A percentile compares a stretch with the other conserved stretches of the same genome.
phyloP scores from a whole-genome alignment of 2,329 filamentous ascomycete genomes.

The Trichoderma simmonsii region DNA sequence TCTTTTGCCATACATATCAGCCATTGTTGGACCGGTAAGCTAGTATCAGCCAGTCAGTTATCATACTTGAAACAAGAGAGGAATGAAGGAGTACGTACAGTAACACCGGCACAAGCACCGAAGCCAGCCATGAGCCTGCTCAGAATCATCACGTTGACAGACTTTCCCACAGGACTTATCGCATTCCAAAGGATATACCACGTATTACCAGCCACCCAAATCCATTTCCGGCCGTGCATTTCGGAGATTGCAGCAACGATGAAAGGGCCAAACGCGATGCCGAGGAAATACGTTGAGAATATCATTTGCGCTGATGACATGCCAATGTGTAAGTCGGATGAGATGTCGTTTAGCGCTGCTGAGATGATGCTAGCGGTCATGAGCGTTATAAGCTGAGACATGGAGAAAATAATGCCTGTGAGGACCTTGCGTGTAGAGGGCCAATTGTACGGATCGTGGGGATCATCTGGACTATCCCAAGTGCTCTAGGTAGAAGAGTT shows the following conservation, averaged over 20 bases:
- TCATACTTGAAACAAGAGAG: accelerated
- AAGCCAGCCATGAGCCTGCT: conserved; percentile 25
- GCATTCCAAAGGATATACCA: conserved; percentile 39
- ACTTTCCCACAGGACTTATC: conserved; percentile 32
- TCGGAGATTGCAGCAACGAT: conserved; percentile 34
- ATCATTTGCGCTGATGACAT: conserved; percentile 28
- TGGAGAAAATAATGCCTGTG: conserved; percentile 32
- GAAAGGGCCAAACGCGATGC: conserved; percentile 35
- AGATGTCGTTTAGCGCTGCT: conserved; percentile 33
- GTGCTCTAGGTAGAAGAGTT: neutral
- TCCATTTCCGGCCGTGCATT: conserved; percentile 33
- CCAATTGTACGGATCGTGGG: conserved; percentile 41
- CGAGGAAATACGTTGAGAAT: conserved; percentile 37
- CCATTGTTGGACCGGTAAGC: conserved; percentile 35
- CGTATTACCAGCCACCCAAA: conserved; percentile 33
- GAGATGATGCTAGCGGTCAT: conserved; percentile 39
- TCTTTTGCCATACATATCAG: conserved; percentile 35
- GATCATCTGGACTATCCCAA: neutral
- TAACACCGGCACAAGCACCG: neutral
- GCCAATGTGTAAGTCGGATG: conserved; percentile 30
- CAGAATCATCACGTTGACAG: conserved; percentile 31
- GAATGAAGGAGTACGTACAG: neutral
- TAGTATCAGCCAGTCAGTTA: conserved; percentile 17
- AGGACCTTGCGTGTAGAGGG: conserved; percentile 28
- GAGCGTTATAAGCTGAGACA: conserved; percentile 34